A percentile compares a stretch with the other conserved stretches of the same genome.
These are phyloP conservation scores for Fagopyrum esculentum DNA, from an alignment of 148 eudicot genomes.

Conservation along the genomic window DNA sequence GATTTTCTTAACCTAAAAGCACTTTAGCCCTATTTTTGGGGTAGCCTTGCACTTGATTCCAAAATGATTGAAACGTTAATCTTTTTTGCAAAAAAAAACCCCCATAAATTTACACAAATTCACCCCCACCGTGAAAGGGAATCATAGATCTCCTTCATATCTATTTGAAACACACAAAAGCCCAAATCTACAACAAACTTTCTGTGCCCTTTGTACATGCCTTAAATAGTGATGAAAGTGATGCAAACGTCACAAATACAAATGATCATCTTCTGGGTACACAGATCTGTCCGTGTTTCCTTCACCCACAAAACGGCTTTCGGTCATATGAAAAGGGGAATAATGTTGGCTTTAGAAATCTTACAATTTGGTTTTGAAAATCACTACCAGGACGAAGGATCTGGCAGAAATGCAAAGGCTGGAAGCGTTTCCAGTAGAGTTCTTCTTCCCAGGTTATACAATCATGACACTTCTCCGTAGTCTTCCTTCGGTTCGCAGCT, in stretches of 20 bases:
- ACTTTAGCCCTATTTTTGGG: not conserved
- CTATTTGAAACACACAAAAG: not conserved
- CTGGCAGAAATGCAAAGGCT: slow-evolving; percentile 14
- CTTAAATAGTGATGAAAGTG: not conserved
- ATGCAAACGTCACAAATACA: not conserved
- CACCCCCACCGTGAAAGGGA: not conserved
- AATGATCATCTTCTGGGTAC: not conserved
- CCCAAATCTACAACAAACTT: not conserved
- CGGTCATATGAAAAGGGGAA: not conserved
- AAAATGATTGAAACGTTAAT: not conserved
- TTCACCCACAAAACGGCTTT: not conserved
- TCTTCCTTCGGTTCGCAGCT: not conserved
- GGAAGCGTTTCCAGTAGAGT: slow-evolving; percentile 13
- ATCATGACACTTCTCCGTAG: not conserved
- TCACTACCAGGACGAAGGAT: slow-evolving; percentile 4
- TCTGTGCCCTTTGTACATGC: not conserved
- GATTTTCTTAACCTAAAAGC: not conserved
- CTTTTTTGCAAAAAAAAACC: not conserved
- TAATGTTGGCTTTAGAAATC: not conserved
- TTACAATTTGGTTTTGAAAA: not conserved
- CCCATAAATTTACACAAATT: not conserved
- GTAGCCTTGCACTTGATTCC: not conserved
- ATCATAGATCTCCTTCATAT: not conserved
- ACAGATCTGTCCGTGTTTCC: not conserved
- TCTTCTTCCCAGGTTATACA: slow-evolving; percentile 9